These are phyloP conservation scores for Candida patagonica DNA, from an alignment of 805 yeast genomes.

Conservation along the genomic window DNA sequence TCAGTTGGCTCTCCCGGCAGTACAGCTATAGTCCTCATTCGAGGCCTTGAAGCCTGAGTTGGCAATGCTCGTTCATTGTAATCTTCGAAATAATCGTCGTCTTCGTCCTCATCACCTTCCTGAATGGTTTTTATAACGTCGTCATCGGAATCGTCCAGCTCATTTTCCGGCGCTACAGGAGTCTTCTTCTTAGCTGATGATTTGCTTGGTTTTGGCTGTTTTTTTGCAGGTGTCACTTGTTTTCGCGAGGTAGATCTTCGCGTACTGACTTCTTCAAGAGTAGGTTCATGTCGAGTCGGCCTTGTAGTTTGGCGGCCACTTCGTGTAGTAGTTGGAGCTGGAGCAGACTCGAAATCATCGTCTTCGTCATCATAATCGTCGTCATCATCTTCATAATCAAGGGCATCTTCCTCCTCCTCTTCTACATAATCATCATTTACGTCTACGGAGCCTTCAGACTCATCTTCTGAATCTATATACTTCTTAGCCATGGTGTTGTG, in stretches of 20 bases:
- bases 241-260: not conserved
- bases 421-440: slow-evolving; percentile 8
- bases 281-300: too few species aligned
- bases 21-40: slow-evolving; percentile 23
- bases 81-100: slow-evolving; percentile 19
- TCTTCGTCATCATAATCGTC: slow-evolving; percentile 16
- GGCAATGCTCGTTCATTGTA: slow-evolving; percentile 7
- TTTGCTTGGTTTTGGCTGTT: not conserved
- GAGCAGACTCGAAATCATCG: slow-evolving; percentile 2
- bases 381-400: slow-evolving; percentile 13
- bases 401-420: slow-evolving; percentile 14
- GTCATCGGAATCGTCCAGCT: slow-evolving; percentile 1
- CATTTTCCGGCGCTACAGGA: not conserved
- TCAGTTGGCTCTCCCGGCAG: slow-evolving; percentile 22
- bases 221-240: slow-evolving; percentile 1
- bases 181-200: not conserved
- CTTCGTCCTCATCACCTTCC: slow-evolving; percentile 17
- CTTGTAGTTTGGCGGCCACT: not conserved
- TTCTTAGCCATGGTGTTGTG: slow-evolving; percentile 2
- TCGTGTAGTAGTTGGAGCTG: not conserved
- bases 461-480: slow-evolving; percentile 3
- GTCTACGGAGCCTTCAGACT: slow-evolving; percentile 2
- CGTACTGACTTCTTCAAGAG: not conserved
- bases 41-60: slow-evolving; percentile 30
- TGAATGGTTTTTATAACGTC: slow-evolving; percentile 7